Base-by-base conservation (phyloP, 2,329 filamentous ascomycete species). In the Fusarium sp. region DNA sequence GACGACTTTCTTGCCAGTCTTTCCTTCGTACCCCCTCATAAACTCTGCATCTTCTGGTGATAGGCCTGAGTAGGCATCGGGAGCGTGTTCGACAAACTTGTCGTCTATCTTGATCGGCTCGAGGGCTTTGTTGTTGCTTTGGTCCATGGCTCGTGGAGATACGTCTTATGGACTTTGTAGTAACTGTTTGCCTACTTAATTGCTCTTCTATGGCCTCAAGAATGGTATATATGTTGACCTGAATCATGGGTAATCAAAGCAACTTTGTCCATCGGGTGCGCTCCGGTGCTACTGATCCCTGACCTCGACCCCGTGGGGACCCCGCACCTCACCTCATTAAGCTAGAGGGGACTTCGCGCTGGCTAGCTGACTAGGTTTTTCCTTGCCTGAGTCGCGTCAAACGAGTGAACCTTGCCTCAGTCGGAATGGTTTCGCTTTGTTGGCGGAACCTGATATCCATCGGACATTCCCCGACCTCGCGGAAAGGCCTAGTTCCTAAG, bases 51-150 rank as follows among this genome's bases (percentile, higher is more conserved):
- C 69, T n/a, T 67, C 69, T n/a, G n/a, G 19, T 2, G 45, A 45
- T 5, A 80, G 63, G 15, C 78, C 73, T 10, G 76, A 66, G 27
- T 79, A 80, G 19, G 67, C 75, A 18, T 60, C 42, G 1, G 60
- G 27, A 19, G 64, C 64, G 21, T 65, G 19, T 15, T 65, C 64
- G 2, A 54, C 54, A 4, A 60, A 66, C 15, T 65, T 59, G 39
- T 57, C 60, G 10, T 65, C 52, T 8, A 52, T 35, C 27, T 66
- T 66, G 27, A 46, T 29, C 11, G 33, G 19, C 25, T 55, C 48
- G 9, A 38, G 11, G 4, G 23, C 31, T 29, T 48, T 55, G 29
- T 11, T 44, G 6, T 16, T 61, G 15, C 21, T 44, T 7, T 37
- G 49, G 5, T 57, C 38, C 58, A 61, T 61, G 12, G 19, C 19